Conservation (phyloP, 176 grass and related monocot species). For the Aegilops longissima region DNA sequence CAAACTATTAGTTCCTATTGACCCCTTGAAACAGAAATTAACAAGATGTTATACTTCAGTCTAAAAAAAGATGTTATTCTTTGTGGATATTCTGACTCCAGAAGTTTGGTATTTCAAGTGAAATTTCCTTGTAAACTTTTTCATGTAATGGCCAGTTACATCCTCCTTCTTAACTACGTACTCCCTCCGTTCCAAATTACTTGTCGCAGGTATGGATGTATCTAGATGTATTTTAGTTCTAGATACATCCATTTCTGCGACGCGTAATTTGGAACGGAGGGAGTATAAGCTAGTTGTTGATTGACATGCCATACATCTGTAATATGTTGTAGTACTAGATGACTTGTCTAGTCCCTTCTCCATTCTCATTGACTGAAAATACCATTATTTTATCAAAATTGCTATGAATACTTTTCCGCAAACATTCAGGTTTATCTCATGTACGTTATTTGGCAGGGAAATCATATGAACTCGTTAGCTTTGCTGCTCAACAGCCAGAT, state of each 20-base stretch:
- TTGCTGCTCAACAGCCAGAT: slow-evolving; percentile 62
- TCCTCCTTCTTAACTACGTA: background rate
- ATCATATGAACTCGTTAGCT: slow-evolving; percentile 67
- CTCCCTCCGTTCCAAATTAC: no score
- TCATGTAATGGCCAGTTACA: slow-evolving; percentile 6
- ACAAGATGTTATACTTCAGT: slow-evolving; percentile 13
- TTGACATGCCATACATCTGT: background rate
- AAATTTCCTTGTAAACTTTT: background rate
- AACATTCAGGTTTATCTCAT: background rate
- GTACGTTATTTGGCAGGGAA: slow-evolving; percentile 51
- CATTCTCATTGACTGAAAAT: background rate
- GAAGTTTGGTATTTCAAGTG: background rate
- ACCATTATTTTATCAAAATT: background rate
- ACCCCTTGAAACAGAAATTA: background rate
- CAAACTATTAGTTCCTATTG: background rate
- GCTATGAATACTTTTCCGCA: background rate
- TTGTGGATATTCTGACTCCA: background rate
- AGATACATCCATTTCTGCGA: no score
- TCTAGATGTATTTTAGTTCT: no score
- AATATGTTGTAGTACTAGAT: background rate
- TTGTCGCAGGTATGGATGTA: no score
- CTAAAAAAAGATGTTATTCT: background rate
- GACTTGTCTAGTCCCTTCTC: slow-evolving; percentile 3
- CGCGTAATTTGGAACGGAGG: no score
- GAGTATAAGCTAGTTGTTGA: background rate